Base-by-base conservation (phyloP, 345 rosid genomes). In the Linum lewisii region DNA sequence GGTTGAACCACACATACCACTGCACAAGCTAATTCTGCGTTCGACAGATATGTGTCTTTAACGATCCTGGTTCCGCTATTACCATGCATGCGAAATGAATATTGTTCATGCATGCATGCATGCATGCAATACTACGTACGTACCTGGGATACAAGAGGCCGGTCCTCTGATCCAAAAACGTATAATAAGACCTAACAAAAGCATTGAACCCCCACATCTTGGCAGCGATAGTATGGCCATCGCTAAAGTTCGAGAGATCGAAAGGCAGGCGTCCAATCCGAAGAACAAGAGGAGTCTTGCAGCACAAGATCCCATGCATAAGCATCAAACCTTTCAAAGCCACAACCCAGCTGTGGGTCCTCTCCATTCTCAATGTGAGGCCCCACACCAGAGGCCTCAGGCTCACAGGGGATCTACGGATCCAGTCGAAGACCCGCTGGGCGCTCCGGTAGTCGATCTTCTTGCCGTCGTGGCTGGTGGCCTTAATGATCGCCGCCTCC, bases 291-390 rank as follows among this genome's bases (percentile, higher is more conserved):
- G 78, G 60, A 44, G 75, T 78, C 53, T 74, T 83, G 51, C 88
- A 86, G 51, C 87, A 81, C 62, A 88, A 75, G 29, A 91, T 80
- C 22, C 95, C 93, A 21, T 88, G 96, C 71, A 92, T 75, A 11
- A 92, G 79, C 70, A 88, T 79, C 34, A 91, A 69, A 10, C 96
- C 82, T 24, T 88, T 91, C 38, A 91, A 69, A 3, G 92, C 90
- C 4, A 88, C 96, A 1, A 74, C 74, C 96, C 98, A 92, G 69
- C 83, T 76, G 24, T 71, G 69, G 2, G 95, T 84, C 34, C 79
- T 80, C 62, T 68, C 74, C 66, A 86, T 78, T 2, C 98, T 75
- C 26, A 61, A 42, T 13, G 87, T 67, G 60, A 88, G 63, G 18
- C 80, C 71, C 50, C 72, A 64, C 1, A 81, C 60, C 7, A 91